Percentiles rank a stretch among this genome's conserved stretches.
Evolutionary conservation across 2,329 filamentous ascomycete species (phyloP).

Genomic region (Dactylonectria macrodidyma): DNA sequence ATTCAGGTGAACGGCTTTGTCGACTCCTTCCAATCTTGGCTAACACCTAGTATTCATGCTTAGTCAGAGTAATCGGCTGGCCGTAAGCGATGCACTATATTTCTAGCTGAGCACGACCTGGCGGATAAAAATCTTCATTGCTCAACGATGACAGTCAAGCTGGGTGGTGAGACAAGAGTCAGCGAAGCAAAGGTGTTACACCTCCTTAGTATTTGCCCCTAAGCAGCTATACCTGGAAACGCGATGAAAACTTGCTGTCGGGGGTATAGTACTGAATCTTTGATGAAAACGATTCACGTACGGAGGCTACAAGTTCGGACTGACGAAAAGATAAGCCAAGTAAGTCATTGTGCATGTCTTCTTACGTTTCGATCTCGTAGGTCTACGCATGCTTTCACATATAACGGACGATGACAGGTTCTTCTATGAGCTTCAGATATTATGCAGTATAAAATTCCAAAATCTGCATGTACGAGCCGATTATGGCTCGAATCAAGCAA

Average conservation of each 20-base stretch:
- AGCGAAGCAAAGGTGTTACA: too few relatives aligned
- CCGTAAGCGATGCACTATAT: too few relatives aligned
- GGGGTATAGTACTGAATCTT: background rate
- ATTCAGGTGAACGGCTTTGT: background rate
- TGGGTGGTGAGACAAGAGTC: too few relatives aligned
- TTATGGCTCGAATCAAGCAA: background rate
- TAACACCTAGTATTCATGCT: too few relatives aligned
- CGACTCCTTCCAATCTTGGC: background rate
- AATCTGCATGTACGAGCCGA: background rate
- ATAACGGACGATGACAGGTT: background rate
- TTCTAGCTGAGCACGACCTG: too few relatives aligned
- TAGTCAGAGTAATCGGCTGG: too few relatives aligned
- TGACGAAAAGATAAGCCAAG: background rate
- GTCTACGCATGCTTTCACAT: background rate
- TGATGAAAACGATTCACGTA: background rate
- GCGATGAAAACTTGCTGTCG: too few relatives aligned
- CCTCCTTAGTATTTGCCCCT: too few relatives aligned
- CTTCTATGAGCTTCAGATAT: background rate
- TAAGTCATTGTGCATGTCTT: background rate
- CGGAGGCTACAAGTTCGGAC: background rate
- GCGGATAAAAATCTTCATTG: background rate
- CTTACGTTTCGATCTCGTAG: background rate
- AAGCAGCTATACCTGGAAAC: too few relatives aligned
- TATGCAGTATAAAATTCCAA: background rate
- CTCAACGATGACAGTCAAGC: background rate